Evolutionary conservation across 768 basidiomycete species (phyloP).

Genomic region (Termitomyces sp.): DNA sequence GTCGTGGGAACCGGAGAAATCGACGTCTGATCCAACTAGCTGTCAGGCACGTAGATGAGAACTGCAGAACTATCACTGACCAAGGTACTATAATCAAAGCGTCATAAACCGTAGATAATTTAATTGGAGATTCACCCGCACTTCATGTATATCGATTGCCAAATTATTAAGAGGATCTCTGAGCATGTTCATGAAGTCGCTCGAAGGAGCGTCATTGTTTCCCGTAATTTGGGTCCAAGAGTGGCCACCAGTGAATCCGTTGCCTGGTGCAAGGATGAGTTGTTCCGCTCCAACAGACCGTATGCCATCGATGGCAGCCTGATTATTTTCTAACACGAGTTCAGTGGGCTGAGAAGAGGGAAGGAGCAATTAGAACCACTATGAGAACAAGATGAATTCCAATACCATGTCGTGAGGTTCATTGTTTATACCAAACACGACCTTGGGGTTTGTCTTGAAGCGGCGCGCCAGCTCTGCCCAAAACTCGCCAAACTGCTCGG

Average conservation of each 20-base stretch:
- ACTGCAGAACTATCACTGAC: not conserved
- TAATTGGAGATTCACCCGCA: constrained; percentile 1
- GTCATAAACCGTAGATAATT: not conserved
- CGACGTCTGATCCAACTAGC: constrained; percentile 22
- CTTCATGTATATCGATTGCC: constrained; percentile 44
- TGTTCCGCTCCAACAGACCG: constrained; percentile 33
- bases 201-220: constrained; percentile 29
- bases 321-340: constrained; percentile 35
- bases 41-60: not conserved
- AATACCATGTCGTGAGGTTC: constrained; percentile 41
- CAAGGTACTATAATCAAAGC: not conserved
- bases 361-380: not conserved
- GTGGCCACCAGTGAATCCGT: constrained; percentile 42
- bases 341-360: constrained; percentile 26
- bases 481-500: constrained; percentile 35
- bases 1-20: constrained; percentile 38
- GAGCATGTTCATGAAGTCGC: constrained; percentile 35
- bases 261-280: constrained; percentile 41
- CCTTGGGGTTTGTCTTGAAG: constrained; percentile 33
- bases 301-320: constrained; percentile 39
- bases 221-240: constrained; percentile 35
- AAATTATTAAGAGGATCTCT: constrained; percentile 34
- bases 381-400: not conserved
- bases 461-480: constrained; percentile 37
- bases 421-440: constrained; percentile 44